Base-by-base conservation (phyloP, 345 rosid species). In the Euphorbia pulcherrima region DNA sequence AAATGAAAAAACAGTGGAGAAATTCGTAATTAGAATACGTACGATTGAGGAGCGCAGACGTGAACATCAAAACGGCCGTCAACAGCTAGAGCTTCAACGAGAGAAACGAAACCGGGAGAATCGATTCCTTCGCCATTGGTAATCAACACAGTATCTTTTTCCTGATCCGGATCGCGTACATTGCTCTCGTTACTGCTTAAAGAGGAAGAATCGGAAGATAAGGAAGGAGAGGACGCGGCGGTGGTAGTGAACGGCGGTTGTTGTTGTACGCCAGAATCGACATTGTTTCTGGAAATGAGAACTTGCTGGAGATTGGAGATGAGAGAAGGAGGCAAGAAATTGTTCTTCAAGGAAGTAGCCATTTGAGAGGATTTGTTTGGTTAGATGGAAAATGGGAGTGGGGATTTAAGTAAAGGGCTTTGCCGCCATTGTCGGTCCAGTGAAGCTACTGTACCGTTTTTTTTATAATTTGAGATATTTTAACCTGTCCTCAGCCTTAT, bases 11-110 rank as follows among this genome's bases (percentile, higher is more conserved):
- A 30, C 5, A 60, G 54, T 17, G 5, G 16, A 11, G n/a, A n/a
- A n/a, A n/a, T n/a, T n/a, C n/a, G 28, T 23, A 24, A 39, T 39
- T 6, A 39, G 44, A 39, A 39, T 51, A 75, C 75, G n/a, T 59
- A 81, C 80, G 69, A 72, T 59, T 81, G 84, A 41, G 84, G 82
- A 60, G 80, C 80, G 72, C 80, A 75, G 60, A 75, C 76, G 41
- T 81, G 72, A 44, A 78, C 72, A 51, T 44, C 73, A 48, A 72
- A 78, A 54, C 56, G 72, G 27, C 53, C 53, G 44, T 78, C 74
- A 1, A 29, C 48, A 53, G 54, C 69, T 10, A 78, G 66, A 54
- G 78, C 80, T 70, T 78, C 67, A 46, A 78, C 72, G 44, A 81
- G 82, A 21, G 55, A 75, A 24, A 57, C 33, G 58, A 81, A 74